Evolutionary conservation across 2,329 filamentous ascomycete species (phyloP).

Genomic region (Claviceps arundinis): DNA sequence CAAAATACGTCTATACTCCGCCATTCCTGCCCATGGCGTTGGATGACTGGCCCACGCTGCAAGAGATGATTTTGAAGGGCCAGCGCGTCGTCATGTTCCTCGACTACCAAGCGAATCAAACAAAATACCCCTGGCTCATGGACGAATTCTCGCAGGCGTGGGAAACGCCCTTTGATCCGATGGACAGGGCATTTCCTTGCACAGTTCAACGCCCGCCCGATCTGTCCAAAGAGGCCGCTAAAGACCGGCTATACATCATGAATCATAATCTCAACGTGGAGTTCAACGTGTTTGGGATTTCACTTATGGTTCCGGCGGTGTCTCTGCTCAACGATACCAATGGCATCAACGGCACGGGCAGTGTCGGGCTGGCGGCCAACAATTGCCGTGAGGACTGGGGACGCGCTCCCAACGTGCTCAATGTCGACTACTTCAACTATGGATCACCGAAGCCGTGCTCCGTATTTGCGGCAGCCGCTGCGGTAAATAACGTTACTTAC

Average conservation of each 20-base stretch:
- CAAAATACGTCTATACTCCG: slow-evolving; percentile 61
- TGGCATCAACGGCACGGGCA: slow-evolving; percentile 48
- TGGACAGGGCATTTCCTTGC: slow-evolving; percentile 57
- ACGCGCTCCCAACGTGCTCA: slow-evolving; percentile 60
- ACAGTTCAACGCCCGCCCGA: slow-evolving; percentile 62
- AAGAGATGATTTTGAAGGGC: slow-evolving; percentile 56
- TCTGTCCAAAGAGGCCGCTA: slow-evolving; percentile 38
- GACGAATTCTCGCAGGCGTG: slow-evolving; percentile 82
- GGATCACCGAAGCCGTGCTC: slow-evolving; percentile 48
- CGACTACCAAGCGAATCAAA: slow-evolving; percentile 75
- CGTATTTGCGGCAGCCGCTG: slow-evolving; percentile 61
- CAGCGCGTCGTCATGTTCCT: slow-evolving; percentile 70
- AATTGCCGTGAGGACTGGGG: slow-evolving; percentile 51
- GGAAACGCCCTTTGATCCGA: slow-evolving; percentile 78
- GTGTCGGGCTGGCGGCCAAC: slow-evolving; percentile 49
- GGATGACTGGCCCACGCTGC: slow-evolving; percentile 72
- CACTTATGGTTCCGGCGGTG: slow-evolving; percentile 59
- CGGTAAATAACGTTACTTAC: slow-evolving; percentile 61
- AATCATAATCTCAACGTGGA: slow-evolving; percentile 88
- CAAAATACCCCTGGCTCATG: slow-evolving; percentile 65
- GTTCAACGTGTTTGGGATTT: slow-evolving; percentile 50
- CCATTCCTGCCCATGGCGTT: slow-evolving; percentile 55
- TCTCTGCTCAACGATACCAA: slow-evolving; percentile 62
- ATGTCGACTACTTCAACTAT: slow-evolving; percentile 76
- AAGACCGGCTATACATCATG: slow-evolving; percentile 60